Base-by-base conservation (phyloP, 495 filamentous ascomycete genomes). In the Glutinoglossum americanum region DNA sequence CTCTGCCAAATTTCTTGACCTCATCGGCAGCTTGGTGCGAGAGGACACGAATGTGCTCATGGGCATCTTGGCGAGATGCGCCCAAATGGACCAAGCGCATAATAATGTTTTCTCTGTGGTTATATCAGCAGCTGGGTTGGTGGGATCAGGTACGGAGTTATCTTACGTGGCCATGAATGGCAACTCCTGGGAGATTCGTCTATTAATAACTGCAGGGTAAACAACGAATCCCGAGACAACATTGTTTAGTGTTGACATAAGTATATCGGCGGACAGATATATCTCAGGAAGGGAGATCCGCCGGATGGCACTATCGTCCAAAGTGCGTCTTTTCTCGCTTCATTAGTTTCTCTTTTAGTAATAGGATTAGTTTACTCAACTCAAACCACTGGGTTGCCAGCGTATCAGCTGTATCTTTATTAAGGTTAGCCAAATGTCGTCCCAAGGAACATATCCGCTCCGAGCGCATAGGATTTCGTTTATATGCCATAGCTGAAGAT, bases 81-180 rank as follows among this genome's bases (percentile, higher is more conserved):
- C 88, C 88, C 62, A 83, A 76, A 59, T 76, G 74, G 41, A 85
- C 80, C 54, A 92, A 76, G 64, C 79, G 80, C 88, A 94, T 94
- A 68, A 97, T 60, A 64, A 56, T 25, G 17, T 30, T 39, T n/a
- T 56, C 26, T 61, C n/a, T n/a, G n/a, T n/a, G n/a, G n/a, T n/a
- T n/a, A n/a, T n/a, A n/a, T n/a, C n/a, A n/a, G n/a, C n/a, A n/a
- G n/a, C n/a, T n/a, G n/a, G n/a, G n/a, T n/a, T n/a, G n/a, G n/a
- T n/a, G n/a, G n/a, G n/a, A n/a, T n/a, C n/a, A n/a, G n/a, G n/a
- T n/a, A n/a, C n/a, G n/a, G n/a, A n/a, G n/a, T n/a, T n/a, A n/a
- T n/a, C n/a, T n/a, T n/a, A n/a, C n/a, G 86, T 89, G 5, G 82
- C 80, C 84, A 92, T 90, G 73, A 93, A 93, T 13, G 89, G 89